Base-by-base conservation (phyloP, 805 yeast species). In the Candida hungchunana region DNA sequence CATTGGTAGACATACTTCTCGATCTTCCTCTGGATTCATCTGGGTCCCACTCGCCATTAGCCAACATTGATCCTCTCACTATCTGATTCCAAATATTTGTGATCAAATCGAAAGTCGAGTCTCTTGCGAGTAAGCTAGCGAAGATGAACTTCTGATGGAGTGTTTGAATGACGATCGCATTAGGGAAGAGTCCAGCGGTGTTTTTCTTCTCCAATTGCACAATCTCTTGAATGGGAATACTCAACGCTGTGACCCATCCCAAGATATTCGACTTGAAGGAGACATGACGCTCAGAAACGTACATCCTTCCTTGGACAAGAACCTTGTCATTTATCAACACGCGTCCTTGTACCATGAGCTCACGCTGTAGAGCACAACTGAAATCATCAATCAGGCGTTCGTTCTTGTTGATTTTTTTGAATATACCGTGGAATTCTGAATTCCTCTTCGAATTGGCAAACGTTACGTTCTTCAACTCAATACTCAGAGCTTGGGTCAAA, bases 161-260 rank as follows among this genome's bases (percentile, higher is more conserved):
- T 7, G 53, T 47, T 30, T 51, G 54, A 7, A 51, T 45, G 8
- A 44, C 39, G 25, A 90, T 85, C 1, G 94, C 97, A 56, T 89
- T 90, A 21, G 95, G 95, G 52, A 90, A 87, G 10, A 90, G 64
- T 1, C 93, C 95, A 4, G 89, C 96, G 0, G 95, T 86, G 18
- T 77, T 69, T 44, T 77, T 82, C 58, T 86, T 85, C 53, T 90
- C 96, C 47, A 88, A 72, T 26, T 73, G 69, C 8, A 74, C 71
- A 27, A 93, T 76, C 38, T 88, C 96, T 32, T 73, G 78, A 46
- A 80, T 71, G 1, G 87, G 79, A n/a, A 93, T 72, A 3, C 78
- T 71, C 29, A 89, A 60, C 48, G 76, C 82, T 7, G 96, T 86
- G 7, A 87, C 82, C 95, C 96, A 88, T 3, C 96, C 96, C 26